phyloP scores from a whole-genome alignment of 2,329 filamentous ascomycete genomes.

The Beauveria bassiana region DNA sequence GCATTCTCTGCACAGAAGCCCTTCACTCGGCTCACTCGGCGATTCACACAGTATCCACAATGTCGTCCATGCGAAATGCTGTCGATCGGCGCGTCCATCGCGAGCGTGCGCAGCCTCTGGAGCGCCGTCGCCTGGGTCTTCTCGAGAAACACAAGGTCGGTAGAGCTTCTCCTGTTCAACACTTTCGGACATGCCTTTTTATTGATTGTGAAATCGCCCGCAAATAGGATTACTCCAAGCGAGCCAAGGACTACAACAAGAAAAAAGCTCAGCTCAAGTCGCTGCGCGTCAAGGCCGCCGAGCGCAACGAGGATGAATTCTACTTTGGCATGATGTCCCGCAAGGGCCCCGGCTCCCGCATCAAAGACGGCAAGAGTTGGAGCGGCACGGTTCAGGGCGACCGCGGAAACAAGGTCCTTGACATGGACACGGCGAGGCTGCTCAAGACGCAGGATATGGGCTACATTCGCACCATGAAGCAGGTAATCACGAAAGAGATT shows the following conservation, averaged over 20 bases:
- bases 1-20: background rate
- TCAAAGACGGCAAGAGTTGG: slow-evolving; percentile 43
- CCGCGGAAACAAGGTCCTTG: slow-evolving; percentile 47
- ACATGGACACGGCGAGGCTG: slow-evolving; percentile 50
- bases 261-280: slow-evolving; percentile 54
- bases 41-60: slow-evolving; percentile 4
- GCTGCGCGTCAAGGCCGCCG: slow-evolving; percentile 53
- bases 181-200: background rate
- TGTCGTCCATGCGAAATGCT: slow-evolving; percentile 55
- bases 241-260: slow-evolving; percentile 57
- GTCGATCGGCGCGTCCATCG: slow-evolving; percentile 78
- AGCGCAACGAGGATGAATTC: slow-evolving; percentile 66
- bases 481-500: slow-evolving; percentile 52
- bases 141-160: slow-evolving; percentile 88
- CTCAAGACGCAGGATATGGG: slow-evolving; percentile 63
- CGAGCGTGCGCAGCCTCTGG: slow-evolving; percentile 80
- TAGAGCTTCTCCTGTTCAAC: background rate
- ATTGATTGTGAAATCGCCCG: background rate
- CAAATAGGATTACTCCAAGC: slow-evolving; percentile 53
- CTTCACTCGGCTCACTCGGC: background rate
- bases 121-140: slow-evolving; percentile 79
- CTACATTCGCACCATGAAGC: slow-evolving; percentile 56
- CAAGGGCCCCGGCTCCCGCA: slow-evolving; percentile 43
- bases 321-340: slow-evolving; percentile 63
- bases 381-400: slow-evolving; percentile 50